phyloP scores from a whole-genome alignment of 2,329 filamentous ascomycete species.

The Ophiognomonia clavigignenti-juglandacearum region DNA sequence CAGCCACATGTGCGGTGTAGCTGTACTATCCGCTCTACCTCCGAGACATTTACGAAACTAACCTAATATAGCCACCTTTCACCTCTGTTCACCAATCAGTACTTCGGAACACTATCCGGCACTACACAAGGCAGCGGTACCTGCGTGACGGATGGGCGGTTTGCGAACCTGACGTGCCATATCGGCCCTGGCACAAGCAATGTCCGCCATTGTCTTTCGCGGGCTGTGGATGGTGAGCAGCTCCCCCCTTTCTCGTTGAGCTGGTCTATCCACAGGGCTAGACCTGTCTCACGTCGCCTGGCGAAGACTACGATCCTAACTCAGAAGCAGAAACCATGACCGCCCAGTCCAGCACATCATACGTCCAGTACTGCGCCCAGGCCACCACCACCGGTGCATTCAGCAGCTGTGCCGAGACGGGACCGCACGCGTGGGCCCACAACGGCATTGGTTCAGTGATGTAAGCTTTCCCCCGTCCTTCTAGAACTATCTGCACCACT shows the following conservation, averaged over 20 bases:
- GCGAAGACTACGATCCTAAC: neutral
- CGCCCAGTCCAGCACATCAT: neutral
- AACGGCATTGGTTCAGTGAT: slow-evolving; percentile 9
- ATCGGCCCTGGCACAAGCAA: slow-evolving; percentile 4
- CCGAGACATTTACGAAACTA: neutral
- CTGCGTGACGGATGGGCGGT: slow-evolving; percentile 3
- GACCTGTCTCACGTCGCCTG: neutral
- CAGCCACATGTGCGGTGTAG: too few species aligned
- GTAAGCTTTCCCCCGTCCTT: neutral
- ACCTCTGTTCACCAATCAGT: slow-evolving; percentile 1
- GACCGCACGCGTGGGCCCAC: slow-evolving; percentile 6
- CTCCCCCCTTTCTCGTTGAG: too few species aligned
- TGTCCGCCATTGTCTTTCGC: slow-evolving; percentile 1
- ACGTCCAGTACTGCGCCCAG: neutral
- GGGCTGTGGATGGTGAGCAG: slow-evolving; percentile 2
- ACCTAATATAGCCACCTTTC: neutral
- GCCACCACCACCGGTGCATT: neutral
- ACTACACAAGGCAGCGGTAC: neutral
- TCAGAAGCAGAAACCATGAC: neutral
- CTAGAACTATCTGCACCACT: neutral
- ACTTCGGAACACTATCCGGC: neutral
- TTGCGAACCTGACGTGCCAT: slow-evolving; percentile 1
- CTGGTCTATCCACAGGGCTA: neutral
- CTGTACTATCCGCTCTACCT: neutral
- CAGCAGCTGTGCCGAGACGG: slow-evolving; percentile 1